Base-by-base conservation (phyloP, 768 basidiomycete genomes). In the Serendipita sp. region DNA sequence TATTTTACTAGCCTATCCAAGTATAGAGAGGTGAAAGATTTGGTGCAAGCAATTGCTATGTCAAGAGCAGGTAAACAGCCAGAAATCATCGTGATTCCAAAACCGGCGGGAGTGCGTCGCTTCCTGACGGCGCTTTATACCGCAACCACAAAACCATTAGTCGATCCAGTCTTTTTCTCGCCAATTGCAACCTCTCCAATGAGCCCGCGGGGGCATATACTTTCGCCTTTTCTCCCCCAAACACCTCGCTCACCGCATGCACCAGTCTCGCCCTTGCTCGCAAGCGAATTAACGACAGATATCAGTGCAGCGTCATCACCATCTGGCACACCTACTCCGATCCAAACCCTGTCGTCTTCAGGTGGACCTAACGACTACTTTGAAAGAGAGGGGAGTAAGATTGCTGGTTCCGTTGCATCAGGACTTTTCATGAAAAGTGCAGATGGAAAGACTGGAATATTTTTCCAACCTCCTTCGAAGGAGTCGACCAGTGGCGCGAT, bases 81-180 rank as follows among this genome's bases (percentile, higher is more conserved):
- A 0, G 96, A 99, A 68, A 82, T 99, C 30, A 89, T 98, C 80
- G 90, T 99, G 67, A 86, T 98, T 42, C 95, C 94, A 22, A 99
- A 98, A 73, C 95, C 95, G 9, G 94, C 89, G 17, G 95, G 96
- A 3, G 96, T 96, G 4, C 83, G 95, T 42, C 83, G 95, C 7
- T 85, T 97, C 67, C 76, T 99, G 67, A 94, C 93, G 22, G 88
- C 93, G 26, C 76, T 99, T 17, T 88, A 95, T 70, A 97, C 90
- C 3, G 93, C 93, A 1, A 79, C 90, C 56, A 87, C 82, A 7
- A 88, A 85, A 66, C 94, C 96, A 0, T 70, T 82, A 11, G 82
- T 99, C 31, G 95, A 99, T 70, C 89, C 94, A 0, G 22, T 58
- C 17, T 88, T 85, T 71, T 96, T 98, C 69, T 73, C 81, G 0